Evolutionary conservation across 768 basidiomycete species (phyloP).

Genomic region (Rhodotorula paludigena): DNA sequence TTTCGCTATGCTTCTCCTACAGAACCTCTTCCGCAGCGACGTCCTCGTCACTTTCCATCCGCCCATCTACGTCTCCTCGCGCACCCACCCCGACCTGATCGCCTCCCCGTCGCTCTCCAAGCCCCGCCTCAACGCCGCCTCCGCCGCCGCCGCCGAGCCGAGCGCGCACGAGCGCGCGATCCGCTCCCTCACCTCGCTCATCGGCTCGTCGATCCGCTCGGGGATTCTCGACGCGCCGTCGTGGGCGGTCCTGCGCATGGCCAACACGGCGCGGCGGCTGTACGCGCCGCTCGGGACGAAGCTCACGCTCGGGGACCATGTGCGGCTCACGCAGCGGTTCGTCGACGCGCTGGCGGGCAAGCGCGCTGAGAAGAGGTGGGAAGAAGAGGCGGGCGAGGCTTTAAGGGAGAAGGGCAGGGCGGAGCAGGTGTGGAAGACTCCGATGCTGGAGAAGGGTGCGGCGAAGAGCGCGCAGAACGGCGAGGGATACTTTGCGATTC

Average conservation of each 20-base stretch:
- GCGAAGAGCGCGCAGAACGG: background rate
- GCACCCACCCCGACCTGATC: slow-evolving; percentile 34
- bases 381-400: slow-evolving; percentile 40
- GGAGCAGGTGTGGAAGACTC: slow-evolving; percentile 26
- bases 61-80: slow-evolving; percentile 40
- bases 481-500: background rate
- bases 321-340: slow-evolving; percentile 68
- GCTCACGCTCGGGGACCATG: slow-evolving; percentile 79
- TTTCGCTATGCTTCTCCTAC: slow-evolving; percentile 57
- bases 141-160: slow-evolving; percentile 51
- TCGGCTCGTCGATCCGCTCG: slow-evolving; percentile 65
- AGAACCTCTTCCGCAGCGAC: slow-evolving; percentile 77
- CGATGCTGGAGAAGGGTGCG: slow-evolving; percentile 10
- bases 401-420: slow-evolving; percentile 21
- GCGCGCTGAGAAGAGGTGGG: slow-evolving; percentile 40
- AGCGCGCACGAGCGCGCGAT: slow-evolving; percentile 50
- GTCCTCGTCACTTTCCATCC: slow-evolving; percentile 63
- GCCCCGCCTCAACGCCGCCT: slow-evolving; percentile 44
- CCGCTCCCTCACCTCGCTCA: slow-evolving; percentile 57
- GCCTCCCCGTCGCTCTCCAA: background rate
- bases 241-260: slow-evolving; percentile 69
- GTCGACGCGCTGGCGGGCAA: slow-evolving; percentile 65
- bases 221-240: slow-evolving; percentile 80
- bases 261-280: slow-evolving; percentile 70
- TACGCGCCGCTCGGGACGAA: slow-evolving; percentile 83